Percentiles rank a stretch among this genome's conserved stretches.
phyloP scores from a whole-genome alignment of 352 stramenopile species.

The Blastocystis sp. region DNA sequence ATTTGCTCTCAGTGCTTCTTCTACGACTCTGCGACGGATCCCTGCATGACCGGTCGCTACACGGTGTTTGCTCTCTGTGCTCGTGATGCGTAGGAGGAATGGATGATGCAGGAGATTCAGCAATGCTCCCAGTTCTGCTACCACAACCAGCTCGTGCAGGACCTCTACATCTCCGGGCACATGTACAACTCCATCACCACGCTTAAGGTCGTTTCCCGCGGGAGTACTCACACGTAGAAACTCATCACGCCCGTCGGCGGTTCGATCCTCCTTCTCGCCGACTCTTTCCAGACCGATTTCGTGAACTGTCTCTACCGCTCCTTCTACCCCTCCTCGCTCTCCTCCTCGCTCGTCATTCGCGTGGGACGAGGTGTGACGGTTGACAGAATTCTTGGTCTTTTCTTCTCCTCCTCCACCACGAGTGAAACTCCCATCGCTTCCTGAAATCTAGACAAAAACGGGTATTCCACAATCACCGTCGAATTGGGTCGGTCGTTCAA shows the following conservation, averaged over 20 bases:
- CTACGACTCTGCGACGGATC: neutral
- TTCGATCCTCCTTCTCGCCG: neutral
- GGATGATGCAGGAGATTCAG: neutral
- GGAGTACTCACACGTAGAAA: neutral
- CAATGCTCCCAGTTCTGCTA: constrained; percentile 1
- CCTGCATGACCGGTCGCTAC: neutral
- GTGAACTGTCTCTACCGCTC: constrained; percentile 15
- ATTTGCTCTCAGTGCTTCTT: constrained; percentile 18
- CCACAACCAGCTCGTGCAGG: neutral
- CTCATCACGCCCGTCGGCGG: constrained; percentile 4
- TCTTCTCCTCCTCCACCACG: neutral
- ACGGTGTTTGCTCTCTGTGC: neutral
- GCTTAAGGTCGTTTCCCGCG: neutral
- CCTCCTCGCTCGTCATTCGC: neutral
- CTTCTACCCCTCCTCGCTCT: neutral
- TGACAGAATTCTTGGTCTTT: neutral
- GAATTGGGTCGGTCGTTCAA: constrained; percentile 11
- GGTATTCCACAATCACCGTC: neutral
- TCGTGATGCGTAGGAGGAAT: neutral
- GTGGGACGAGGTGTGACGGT: neutral
- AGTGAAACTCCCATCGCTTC: neutral
- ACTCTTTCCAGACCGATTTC: constrained; percentile 33
- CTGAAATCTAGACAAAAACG: neutral
- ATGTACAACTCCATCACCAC: neutral
- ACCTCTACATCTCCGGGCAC: neutral